Conservation (phyloP, 2,329 filamentous ascomycete species). For the Thielaviopsis euricoi region DNA sequence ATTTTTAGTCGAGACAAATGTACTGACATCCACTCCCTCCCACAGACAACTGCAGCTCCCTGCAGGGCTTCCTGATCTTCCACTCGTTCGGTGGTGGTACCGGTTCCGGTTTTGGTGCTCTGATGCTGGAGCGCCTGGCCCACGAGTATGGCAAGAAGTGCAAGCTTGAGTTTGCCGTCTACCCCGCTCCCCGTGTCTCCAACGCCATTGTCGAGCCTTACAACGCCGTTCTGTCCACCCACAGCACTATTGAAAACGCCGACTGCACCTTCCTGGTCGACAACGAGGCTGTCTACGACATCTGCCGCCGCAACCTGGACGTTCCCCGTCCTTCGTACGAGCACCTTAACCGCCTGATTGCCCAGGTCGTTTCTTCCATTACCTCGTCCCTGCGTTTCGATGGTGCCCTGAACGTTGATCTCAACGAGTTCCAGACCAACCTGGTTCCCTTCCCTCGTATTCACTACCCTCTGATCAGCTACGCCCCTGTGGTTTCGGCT, state of each 20-base stretch:
- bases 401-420: conserved; percentile 55
- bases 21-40: conserved; percentile 13
- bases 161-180: conserved; percentile 60
- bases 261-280: conserved; percentile 65
- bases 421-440: conserved; percentile 68
- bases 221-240: conserved; percentile 56
- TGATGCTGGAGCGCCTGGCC: conserved; percentile 56
- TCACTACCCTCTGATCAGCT: conserved; percentile 58
- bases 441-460: conserved; percentile 58
- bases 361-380: conserved; percentile 59
- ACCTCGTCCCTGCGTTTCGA: conserved; percentile 58
- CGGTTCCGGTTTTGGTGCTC: conserved; percentile 55
- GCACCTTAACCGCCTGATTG: conserved; percentile 57
- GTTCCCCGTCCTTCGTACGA: conserved; percentile 53
- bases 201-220: conserved; percentile 59
- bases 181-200: conserved; percentile 53
- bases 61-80: conserved; percentile 60
- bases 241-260: conserved; percentile 64
- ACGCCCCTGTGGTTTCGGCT: conserved; percentile 53
- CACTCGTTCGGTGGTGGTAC: conserved; percentile 61
- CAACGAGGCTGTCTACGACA: conserved; percentile 61
- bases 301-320: conserved; percentile 56
- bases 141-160: conserved; percentile 62
- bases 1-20: conserved; percentile 2
- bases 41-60: conserved; percentile 55